A percentile compares a stretch with the other conserved stretches of the same genome.
Conservation (phyloP, 805 yeast species). For the Ogataea sp. region DNA sequence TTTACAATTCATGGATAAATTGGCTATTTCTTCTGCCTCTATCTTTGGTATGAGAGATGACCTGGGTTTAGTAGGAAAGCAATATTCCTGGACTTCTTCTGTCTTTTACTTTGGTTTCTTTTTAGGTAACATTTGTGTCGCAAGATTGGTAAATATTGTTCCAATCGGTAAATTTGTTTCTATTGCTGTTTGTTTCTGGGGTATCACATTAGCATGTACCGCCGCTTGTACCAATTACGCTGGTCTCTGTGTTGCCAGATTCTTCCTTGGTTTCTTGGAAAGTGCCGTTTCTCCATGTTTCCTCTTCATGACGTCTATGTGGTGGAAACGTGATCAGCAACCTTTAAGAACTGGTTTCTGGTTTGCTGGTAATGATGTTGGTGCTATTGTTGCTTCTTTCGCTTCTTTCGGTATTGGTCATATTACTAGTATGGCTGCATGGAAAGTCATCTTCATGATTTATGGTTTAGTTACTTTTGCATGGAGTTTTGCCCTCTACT, state of each 20-base stretch:
- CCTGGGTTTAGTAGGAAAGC: conserved; percentile 36
- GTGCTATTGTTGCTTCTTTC: conserved; percentile 20
- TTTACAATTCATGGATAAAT: conserved; percentile 55
- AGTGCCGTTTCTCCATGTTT: conserved; percentile 30
- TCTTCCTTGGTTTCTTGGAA: conserved; percentile 33
- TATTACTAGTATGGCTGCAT: conserved; percentile 27
- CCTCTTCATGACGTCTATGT: conserved; percentile 22
- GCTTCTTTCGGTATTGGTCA: conserved; percentile 16
- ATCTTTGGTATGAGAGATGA: conserved; percentile 47
- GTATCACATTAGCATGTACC: conserved; percentile 44
- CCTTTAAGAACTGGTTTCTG: conserved; percentile 24
- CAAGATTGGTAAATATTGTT: conserved; percentile 37
- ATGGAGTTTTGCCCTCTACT: conserved; percentile 10
- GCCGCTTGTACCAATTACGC: conserved; percentile 30
- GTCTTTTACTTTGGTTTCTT: conserved; percentile 47
- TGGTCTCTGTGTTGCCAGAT: conserved; percentile 36
- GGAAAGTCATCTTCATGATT: conserved; percentile 35
- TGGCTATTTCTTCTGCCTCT: conserved; percentile 44
- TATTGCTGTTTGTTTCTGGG: conserved; percentile 48
- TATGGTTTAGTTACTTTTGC: conserved; percentile 38
- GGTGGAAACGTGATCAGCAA: conserved; percentile 17
- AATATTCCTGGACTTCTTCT: conserved; percentile 26
- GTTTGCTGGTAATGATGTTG: conserved; percentile 25
- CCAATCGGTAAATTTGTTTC: conserved; percentile 46
- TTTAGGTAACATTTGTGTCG: conserved; percentile 28